These are phyloP conservation scores for Aspergillus sp. DNA, from an alignment of 2,329 filamentous ascomycete genomes.

Conservation along the genomic window DNA sequence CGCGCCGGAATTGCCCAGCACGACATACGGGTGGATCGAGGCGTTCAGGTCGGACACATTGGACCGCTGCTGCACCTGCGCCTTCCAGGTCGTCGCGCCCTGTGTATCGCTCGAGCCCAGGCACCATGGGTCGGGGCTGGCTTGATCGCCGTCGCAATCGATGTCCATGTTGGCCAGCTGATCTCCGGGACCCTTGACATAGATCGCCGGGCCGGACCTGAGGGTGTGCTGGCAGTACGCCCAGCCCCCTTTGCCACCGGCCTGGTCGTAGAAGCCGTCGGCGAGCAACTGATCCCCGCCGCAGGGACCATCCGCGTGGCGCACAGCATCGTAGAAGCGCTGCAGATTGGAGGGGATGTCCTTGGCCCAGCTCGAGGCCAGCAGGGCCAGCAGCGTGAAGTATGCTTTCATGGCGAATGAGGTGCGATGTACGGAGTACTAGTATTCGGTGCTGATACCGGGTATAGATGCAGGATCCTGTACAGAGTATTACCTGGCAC, in stretches of 20 bases:
- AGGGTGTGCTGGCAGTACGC: conserved; percentile 9
- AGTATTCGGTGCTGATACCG: background rate
- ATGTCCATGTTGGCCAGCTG: conserved; percentile 12
- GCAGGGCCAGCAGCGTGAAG: background rate
- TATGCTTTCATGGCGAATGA: background rate
- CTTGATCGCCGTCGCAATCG: conserved; percentile 9
- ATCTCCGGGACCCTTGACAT: conserved; percentile 5
- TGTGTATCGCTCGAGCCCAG: conserved; percentile 3
- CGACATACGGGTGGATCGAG: conserved; percentile 18
- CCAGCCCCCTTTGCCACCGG: conserved; percentile 2
- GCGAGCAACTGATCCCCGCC: conserved; percentile 4
- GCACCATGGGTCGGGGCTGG: conserved; percentile 4
- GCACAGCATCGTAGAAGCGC: conserved; percentile 9
- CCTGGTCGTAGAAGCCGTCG: conserved; percentile 7
- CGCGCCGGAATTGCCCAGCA: conserved; percentile 14
- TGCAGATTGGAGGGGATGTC: conserved; percentile 8
- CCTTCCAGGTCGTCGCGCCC: conserved; percentile 7
- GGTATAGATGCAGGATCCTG: no score
- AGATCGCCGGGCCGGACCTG: conserved; percentile 2
- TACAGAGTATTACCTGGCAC: no score
- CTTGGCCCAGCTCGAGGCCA: conserved; percentile 1
- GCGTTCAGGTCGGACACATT: conserved; percentile 16
- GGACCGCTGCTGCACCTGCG: conserved; percentile 3
- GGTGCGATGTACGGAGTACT: background rate
- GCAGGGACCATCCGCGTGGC: conserved; percentile 3